Base-by-base conservation (phyloP, 192 early-diverging fungal genomes). In the Podila clonocystis region DNA sequence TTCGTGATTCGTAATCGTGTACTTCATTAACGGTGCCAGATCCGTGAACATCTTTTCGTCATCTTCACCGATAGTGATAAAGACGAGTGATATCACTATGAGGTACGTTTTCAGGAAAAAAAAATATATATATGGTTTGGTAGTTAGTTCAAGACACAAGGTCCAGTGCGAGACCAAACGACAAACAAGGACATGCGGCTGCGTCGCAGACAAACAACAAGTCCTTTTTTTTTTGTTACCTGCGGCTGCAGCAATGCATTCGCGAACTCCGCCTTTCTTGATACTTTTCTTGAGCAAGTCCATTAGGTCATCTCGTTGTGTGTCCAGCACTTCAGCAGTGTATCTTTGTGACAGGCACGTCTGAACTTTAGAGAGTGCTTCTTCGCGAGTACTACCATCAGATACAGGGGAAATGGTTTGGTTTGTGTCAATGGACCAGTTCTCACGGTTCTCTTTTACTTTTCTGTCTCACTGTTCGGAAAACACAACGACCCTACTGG, bases 261-360 rank as follows among this genome's bases (percentile, higher is more conserved):
- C 88, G 45, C 82, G 60, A 34, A 63, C 71, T 30, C 78, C 73
- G 24, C 73, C 75, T 61, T 87, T 87, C 45, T 80, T 84, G 13
- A 87, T 72, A n/a, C 87, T 85, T 20, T 85, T 83, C 45, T 85
- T 88, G 62, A 93, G 75, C 11, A 87, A 58, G 19, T 90, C 88
- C 62, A 93, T 80, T 9, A 89, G 57, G 20, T 87, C 85, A 60
- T 91, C 75, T 8, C 84, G 70, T 50, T 85, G 84, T 20, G 74
- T 68, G 22, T 89, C 84, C 41, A 92, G 79, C 13, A 73, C 71
- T 9, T 89, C 86, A 24, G 88, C 89, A 24, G 87, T 75, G 69
- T 89, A 89, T 12, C 87, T 73, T 36, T 85, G 87, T 29, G 89
- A 73, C 70, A 91, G 75, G 8, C 87, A 67, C 1, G 72, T 72